Evolutionary conservation across 139 green algal genomes (phyloP).

Genomic region (Coelastrella sp.): DNA sequence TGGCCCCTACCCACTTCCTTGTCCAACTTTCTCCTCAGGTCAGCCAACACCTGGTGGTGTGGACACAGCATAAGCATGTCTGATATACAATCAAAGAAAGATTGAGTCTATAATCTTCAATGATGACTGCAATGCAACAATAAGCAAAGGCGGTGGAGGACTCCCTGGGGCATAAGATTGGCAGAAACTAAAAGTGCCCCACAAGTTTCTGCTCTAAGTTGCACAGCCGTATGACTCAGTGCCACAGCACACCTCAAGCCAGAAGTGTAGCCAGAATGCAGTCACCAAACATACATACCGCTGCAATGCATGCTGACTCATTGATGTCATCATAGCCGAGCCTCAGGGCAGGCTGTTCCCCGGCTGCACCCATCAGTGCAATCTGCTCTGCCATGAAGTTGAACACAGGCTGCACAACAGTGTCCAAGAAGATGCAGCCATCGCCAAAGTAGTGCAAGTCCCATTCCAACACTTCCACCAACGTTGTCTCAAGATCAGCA

Average conservation of each 20-base stretch:
- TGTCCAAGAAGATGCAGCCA: conserved; percentile 40
- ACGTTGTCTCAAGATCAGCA: not conserved
- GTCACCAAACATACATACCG: too few species aligned
- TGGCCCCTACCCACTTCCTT: not conserved
- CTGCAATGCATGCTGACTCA: conserved; percentile 60
- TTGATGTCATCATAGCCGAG: conserved; percentile 82
- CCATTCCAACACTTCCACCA: not conserved
- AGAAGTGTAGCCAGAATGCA: too few species aligned
- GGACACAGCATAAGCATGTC: too few species aligned
- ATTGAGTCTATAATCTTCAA: too few species aligned
- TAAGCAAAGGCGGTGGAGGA: too few species aligned
- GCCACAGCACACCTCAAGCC: too few species aligned
- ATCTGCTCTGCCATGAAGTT: conserved; percentile 64
- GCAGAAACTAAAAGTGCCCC: too few species aligned
- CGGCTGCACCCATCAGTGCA: conserved; percentile 49
- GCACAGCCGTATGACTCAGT: too few species aligned
- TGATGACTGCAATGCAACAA: too few species aligned
- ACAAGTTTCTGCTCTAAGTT: too few species aligned
- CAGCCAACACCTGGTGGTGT: conserved; percentile 12
- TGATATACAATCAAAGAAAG: too few species aligned
- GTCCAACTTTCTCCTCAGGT: not conserved
- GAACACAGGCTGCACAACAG: conserved; percentile 68
- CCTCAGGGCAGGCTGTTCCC: conserved; percentile 52
- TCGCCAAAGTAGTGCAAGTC: conserved; percentile 27
- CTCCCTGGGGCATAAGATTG: too few species aligned